Evolutionary conservation across 1,139 yeast genomes (phyloP).

Genomic region (Candida sp.): DNA sequence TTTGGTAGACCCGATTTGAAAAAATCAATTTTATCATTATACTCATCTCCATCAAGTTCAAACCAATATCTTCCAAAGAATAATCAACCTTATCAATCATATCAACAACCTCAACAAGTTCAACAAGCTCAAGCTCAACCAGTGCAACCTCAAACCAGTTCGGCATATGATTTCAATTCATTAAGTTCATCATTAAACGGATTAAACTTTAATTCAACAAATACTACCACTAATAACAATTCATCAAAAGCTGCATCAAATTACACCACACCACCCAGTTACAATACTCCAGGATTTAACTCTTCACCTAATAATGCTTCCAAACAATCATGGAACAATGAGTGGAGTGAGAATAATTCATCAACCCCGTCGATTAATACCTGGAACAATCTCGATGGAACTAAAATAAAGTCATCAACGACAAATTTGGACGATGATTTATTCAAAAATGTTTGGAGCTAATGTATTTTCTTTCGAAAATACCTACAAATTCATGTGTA

Average conservation of each 20-base stretch:
- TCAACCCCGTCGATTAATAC: slow-evolving; percentile 5
- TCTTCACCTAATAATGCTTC: slow-evolving; percentile 7
- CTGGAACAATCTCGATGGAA: slow-evolving; percentile 1
- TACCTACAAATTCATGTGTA: not conserved
- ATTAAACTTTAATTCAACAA: slow-evolving; percentile 22
- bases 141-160: slow-evolving; percentile 7
- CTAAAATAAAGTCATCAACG: not conserved
- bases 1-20: slow-evolving; percentile 63
- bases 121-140: slow-evolving; percentile 1
- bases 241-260: slow-evolving; percentile 2
- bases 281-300: slow-evolving; percentile 5
- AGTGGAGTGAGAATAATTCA: slow-evolving; percentile 30
- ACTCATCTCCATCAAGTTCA: slow-evolving; percentile 64
- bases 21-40: slow-evolving; percentile 84
- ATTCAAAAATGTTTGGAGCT: slow-evolving; percentile 59
- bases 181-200: slow-evolving; percentile 34
- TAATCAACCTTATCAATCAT: slow-evolving; percentile 6
- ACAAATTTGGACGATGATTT: slow-evolving; percentile 40
- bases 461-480: slow-evolving; percentile 1
- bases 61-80: slow-evolving; percentile 30
- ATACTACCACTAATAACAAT: slow-evolving; percentile 7
- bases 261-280: slow-evolving; percentile 1
- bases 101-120: slow-evolving; percentile 3
- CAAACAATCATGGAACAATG: slow-evolving; percentile 27
- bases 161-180: slow-evolving; percentile 12